Evolutionary conservation across 805 yeast genomes (phyloP), one percentile per base, ranked within the genome.

Genomic region (Metschnikowia peoriensis): DNA sequence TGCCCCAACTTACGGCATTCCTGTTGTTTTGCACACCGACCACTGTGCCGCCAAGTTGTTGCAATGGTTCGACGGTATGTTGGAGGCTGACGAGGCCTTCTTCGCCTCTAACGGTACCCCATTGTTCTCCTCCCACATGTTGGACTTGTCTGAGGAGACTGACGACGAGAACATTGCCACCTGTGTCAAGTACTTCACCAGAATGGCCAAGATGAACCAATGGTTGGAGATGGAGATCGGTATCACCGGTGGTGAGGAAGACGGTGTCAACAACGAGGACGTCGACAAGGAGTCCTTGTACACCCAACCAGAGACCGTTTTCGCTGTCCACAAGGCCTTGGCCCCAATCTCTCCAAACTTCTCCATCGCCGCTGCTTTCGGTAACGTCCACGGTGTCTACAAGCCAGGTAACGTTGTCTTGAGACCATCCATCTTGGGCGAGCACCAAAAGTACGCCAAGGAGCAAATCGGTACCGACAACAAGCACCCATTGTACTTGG

Each of bases 151-250:
- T 54, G 99, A 94, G 81, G 98, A 94, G 82, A 64, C 88, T 59
- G 97, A 94, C 75, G 96, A 90, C 61, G 96, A 88, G 80, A 94
- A 94, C 88, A 93, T 94, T 66, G 85, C 84, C 60, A 87, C 89
- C 61, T 92, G 97, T 83, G 96, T 77, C 76, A 86, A 89, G 79
- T 94, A 94, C 85, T 93, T 94, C 80, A 81, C 81, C 75, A 89
- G 96, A 79, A 90, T 89, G 85, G 78, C 96, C 74, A 90, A 88
- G 80, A 81, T 93, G 84, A 81, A 84, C 79, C 98, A 93, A 82
- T 94, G 94, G 94, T 85, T 94, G 73, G 99, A 94, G 84, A 94
- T 94, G 99, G 99, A 94, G 83, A 94, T 94, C 73, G 99, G 99
- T 85, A 94, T 94, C 85, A 94, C 99, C 74, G 99, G 99, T 80